Conservation (phyloP, 148 eudicot genomes). For the Silene conica region DNA sequence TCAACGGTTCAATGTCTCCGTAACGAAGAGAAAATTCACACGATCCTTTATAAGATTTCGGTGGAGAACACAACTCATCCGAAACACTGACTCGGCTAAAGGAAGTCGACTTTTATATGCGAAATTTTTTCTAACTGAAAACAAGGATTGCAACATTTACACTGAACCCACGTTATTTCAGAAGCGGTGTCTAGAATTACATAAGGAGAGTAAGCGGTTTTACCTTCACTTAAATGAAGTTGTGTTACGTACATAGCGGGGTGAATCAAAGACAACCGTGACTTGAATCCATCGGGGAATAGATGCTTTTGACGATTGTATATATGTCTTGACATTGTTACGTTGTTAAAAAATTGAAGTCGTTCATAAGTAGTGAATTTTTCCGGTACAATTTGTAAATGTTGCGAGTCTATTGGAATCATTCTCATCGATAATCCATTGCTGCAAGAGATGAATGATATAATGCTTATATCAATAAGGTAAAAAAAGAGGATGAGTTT, state of each 20-base stretch:
- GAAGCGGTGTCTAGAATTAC: slow-evolving; percentile 12
- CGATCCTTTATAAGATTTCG: background rate
- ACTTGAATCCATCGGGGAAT: background rate
- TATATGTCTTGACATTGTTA: slow-evolving; percentile 7
- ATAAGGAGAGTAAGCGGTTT: background rate
- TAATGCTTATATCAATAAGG: background rate
- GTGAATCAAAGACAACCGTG: background rate
- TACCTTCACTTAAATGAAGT: background rate
- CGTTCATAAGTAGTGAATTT: background rate
- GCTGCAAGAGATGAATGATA: background rate
- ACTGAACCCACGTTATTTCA: slow-evolving; percentile 22
- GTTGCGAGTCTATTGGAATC: slow-evolving; percentile 21
- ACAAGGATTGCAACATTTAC: slow-evolving; percentile 18
- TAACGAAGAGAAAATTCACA: background rate
- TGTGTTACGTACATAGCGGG: background rate
- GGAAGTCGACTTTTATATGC: background rate
- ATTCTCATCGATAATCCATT: slow-evolving; percentile 11
- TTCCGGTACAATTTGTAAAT: slow-evolving; percentile 12
- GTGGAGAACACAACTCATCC: slow-evolving; percentile 6
- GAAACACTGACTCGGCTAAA: background rate
- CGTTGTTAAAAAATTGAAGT: slow-evolving; percentile 3
- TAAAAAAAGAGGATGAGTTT: background rate
- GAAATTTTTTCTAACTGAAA: background rate
- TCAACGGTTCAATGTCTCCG: too few species aligned
- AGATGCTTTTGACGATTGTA: background rate